These are phyloP conservation scores for Anacardium occidentale DNA, from an alignment of 345 rosid species.

Conservation along the genomic window DNA sequence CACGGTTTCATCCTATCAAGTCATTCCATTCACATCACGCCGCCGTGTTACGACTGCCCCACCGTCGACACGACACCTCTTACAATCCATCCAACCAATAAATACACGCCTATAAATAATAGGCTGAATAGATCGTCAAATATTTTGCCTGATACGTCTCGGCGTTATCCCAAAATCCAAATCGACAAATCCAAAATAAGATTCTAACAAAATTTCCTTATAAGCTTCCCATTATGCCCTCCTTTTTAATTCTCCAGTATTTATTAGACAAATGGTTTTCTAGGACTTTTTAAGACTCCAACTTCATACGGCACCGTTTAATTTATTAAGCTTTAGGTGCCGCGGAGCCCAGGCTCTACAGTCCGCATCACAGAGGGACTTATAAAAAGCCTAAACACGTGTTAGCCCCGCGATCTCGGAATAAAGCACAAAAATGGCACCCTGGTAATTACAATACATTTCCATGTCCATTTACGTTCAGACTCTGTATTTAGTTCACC, in stretches of 20 bases:
- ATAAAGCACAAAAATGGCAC: conserved; percentile 28
- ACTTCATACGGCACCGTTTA: conserved; percentile 2
- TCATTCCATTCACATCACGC: background rate
- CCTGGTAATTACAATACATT: conserved; percentile 16
- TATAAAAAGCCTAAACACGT: conserved; percentile 58
- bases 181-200: too few relatives aligned
- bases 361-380: background rate
- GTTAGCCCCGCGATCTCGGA: conserved; percentile 52
- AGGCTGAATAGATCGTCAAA: too few relatives aligned
- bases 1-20: background rate
- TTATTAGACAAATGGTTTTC: background rate
- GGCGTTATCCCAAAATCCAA: conserved; percentile 5
- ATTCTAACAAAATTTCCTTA: background rate
- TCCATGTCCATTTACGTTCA: conserved; percentile 24
- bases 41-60: background rate
- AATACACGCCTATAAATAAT: too few relatives aligned
- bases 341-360: background rate
- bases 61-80: too few relatives aligned
- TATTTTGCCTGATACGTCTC: background rate
- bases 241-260: background rate
- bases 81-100: too few relatives aligned
- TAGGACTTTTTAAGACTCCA: too few relatives aligned
- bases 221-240: background rate
- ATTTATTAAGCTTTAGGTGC: too few relatives aligned
- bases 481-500: conserved; percentile 24